Evolutionary conservation across 2,329 filamentous ascomycete genomes (phyloP).

Genomic region (Diplodia sapinea): DNA sequence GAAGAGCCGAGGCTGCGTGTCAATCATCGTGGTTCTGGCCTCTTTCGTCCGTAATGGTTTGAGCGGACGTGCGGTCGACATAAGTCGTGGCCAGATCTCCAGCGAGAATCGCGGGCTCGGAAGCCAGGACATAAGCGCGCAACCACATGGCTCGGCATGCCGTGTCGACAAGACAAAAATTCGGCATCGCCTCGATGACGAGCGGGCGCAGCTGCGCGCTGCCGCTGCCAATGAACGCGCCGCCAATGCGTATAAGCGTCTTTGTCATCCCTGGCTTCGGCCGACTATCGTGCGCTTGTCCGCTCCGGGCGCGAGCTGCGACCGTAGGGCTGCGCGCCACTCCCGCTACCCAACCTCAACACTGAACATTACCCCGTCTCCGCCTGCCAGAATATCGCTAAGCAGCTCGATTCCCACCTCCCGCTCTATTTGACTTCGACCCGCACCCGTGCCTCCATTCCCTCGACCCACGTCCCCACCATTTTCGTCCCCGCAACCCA

Average conservation of each 20-base stretch:
- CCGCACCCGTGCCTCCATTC: conserved; percentile 70
- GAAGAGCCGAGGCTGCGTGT: conserved; percentile 9
- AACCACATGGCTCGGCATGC: conserved; percentile 5
- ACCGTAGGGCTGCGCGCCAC: conserved; percentile 19
- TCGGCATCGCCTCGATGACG: conserved; percentile 7
- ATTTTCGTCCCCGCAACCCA: conserved; percentile 79
- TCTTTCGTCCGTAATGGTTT: conserved; percentile 17
- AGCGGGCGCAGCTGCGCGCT: neutral
- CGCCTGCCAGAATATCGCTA: conserved; percentile 22
- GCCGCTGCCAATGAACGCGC: neutral
- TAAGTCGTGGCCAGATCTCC: neutral
- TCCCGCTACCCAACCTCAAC: conserved; percentile 5
- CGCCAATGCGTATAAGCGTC: conserved; percentile 14
- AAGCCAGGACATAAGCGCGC: conserved; percentile 4
- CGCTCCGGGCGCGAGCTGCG: neutral
- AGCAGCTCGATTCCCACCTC: conserved; percentile 18
- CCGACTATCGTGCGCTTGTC: conserved; percentile 16
- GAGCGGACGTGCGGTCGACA: neutral
- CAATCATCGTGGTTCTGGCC: neutral
- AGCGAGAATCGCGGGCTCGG: neutral
- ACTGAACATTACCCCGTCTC: conserved; percentile 3
- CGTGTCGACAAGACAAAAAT: neutral
- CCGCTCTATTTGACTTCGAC: conserved; percentile 59
- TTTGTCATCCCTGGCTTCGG: neutral
- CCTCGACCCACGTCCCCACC: conserved; percentile 83